Base-by-base conservation (phyloP, 805 yeast species). In the Ogataea wickerhamii region DNA sequence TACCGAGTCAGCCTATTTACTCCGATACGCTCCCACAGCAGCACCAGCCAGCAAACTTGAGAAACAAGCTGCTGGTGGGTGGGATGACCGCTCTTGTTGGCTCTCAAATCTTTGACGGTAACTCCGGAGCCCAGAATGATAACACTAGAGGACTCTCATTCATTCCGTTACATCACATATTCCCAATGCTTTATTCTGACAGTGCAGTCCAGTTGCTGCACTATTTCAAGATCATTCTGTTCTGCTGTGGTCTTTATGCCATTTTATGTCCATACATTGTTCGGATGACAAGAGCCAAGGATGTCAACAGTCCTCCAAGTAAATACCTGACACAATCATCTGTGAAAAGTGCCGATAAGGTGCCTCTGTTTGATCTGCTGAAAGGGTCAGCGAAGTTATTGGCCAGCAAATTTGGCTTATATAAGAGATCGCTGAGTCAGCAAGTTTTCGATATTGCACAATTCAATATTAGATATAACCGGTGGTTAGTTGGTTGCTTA, bases 41-140 rank as follows among this genome's bases (percentile, higher is more conserved):
- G 6, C 43, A 18, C 12, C 47, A 36, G 12, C 37, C 26, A 6
- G 53, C 55, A 51, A 34, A 52, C 3, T 18, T 49, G 31, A 47
- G 55, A 6, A 51, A 52, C 21, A 59, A 60, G 31, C 18, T 62
- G 3, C 31, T 62, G 21, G 39, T 63, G 20, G 67, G 63, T 14
- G 66, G 67, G 14, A 53, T 63, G 55, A 58, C 67, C 1, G 47
- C 64, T 0, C 37, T 61, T 45, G 47, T 59, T 8, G 67, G 67
- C 2, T 40, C 63, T 2, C 64, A 60, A 39, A 6, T 58, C 22
- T 50, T 57, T 31, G 47, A 41, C 6, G 49, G 47, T 4, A 38
- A 18, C 18, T 33, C 18, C 13, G 45, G 31, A 4, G 16, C 7
- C n/a, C 11, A 8, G 17, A 28, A 31, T 6, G 32, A 19, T 21